A percentile compares a stretch with the other conserved stretches of the same genome.
phyloP scores from a whole-genome alignment of 768 basidiomycete species.

The Pleurotus ostreatus region DNA sequence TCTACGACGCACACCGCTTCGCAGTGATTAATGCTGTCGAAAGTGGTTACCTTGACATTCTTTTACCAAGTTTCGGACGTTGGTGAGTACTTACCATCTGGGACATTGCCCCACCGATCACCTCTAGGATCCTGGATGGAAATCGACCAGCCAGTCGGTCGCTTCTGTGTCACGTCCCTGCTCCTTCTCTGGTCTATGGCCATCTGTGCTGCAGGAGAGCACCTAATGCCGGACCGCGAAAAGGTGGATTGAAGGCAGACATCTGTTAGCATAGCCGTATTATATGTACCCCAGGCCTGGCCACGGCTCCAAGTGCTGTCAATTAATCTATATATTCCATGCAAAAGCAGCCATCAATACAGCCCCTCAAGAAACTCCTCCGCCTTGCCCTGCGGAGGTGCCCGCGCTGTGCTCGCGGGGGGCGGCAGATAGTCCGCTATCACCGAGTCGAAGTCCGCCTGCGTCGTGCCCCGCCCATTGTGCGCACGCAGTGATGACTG shows the following conservation, averaged over 20 bases:
- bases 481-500: slow-evolving; percentile 50
- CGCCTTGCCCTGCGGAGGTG: slow-evolving; percentile 14
- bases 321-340: too few relatives aligned
- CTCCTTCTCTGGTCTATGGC: slow-evolving; percentile 77
- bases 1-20: slow-evolving; percentile 9
- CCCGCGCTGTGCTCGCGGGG: slow-evolving; percentile 15
- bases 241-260: not conserved
- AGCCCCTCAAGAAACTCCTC: slow-evolving; percentile 40
- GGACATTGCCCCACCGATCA: slow-evolving; percentile 5
- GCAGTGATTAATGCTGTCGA: not conserved
- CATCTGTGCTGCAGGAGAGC: slow-evolving; percentile 69
- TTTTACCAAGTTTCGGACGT: slow-evolving; percentile 83
- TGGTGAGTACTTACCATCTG: slow-evolving; percentile 29
- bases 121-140: slow-evolving; percentile 77
- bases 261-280: too few relatives aligned
- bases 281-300: too few relatives aligned
- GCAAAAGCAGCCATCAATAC: too few relatives aligned
- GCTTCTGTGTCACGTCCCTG: slow-evolving; percentile 81
- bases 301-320: too few relatives aligned
- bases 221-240: slow-evolving; percentile 47
- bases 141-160: slow-evolving; percentile 84
- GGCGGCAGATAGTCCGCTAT: slow-evolving; percentile 68
- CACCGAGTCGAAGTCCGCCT: slow-evolving; percentile 64
- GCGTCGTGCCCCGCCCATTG: slow-evolving; percentile 33
- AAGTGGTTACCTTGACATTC: slow-evolving; percentile 80